Base-by-base conservation (phyloP, 2,329 filamentous ascomycete species). In the Xylariaceae sp. region DNA sequence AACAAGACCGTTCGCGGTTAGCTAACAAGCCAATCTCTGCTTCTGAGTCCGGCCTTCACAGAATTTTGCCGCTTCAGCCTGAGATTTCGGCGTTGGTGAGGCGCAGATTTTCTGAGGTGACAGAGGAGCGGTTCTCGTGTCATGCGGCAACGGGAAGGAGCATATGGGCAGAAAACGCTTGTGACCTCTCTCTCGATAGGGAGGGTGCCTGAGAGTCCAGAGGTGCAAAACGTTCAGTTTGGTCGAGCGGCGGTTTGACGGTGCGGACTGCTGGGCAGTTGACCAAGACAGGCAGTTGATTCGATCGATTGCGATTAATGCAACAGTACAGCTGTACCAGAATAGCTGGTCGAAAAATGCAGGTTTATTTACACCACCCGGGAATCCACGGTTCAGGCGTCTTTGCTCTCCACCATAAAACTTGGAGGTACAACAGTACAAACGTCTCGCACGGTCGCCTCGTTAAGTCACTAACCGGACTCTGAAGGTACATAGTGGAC, bases 21-120 rank as follows among this genome's bases (percentile, higher is more conserved):
- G 36, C 23, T 13, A 18, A 12, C 17, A n/a, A 42, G 26, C 31
- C 32, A 40, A 40, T 29, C 31, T 40, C 35, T 38, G n/a, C n/a
- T n/a, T n/a, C n/a, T n/a, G n/a, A n/a, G n/a, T n/a, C n/a, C n/a
- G n/a, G n/a, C n/a, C n/a, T n/a, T n/a, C n/a, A n/a, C 19, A 39
- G 16, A 28, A 26, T 16, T 35, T 18, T 23, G 31, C 34, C 40
- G 37, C 29, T 27, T 31, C 33, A 30, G 29, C 18, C 38, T 36
- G n/a, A n/a, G n/a, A n/a, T n/a, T n/a, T n/a, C n/a, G n/a, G n/a
- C n/a, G n/a, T n/a, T 24, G 21, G 21, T 11, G 6, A 11, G 21
- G 11, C 21, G 21, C 21, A 24, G 11, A 24, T 24, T 6, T 24
- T 24, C 7, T 24, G 6, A 11, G 21, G 6, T 24, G 21, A 32